Evolutionary conservation across 192 early-diverging fungal species (phyloP), one percentile per base, ranked within the genome.

Genomic region (Glomus cerebriforme): DNA sequence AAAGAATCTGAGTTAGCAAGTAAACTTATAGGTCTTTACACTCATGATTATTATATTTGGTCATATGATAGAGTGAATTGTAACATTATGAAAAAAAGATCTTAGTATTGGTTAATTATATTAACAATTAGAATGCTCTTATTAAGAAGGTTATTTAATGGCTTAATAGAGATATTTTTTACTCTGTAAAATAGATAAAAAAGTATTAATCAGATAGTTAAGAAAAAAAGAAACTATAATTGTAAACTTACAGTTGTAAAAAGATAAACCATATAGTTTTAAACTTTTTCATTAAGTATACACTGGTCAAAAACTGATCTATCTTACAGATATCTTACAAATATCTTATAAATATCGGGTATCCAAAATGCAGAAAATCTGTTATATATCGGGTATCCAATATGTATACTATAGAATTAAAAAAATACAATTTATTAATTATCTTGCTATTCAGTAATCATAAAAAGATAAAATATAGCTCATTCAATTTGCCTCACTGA

Each of bases 1-100:
- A 60, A 77, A 67, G 76, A 32, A 65, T 67, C 76, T 6, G 15
- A 3, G n/a, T 64, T 39, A 12, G 76, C 76, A 78, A 78, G 76
- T 65, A n/a, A n/a, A n/a, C n/a, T 78, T 78, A 34, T 34, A 62
- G 31, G 24, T 22, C 32, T 78, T 78, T 0, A 5, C 63, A 34
- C 76, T 78, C 10, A 64, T 32, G 12, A 62, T 78, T 19, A 62
- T 62, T 12, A 32, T 78, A 26, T 78, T 78, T 37, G 62, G 63
- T 62, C 76, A 78, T 5, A 26, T 78, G 12, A 62, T 43, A 3
- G 76, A 62, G 43, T 78, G 76, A 1, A 54, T 45, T 65, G 76
- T 7, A 1, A 62, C 29, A 78, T 78, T 26, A 10, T 78, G 76
- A 49, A 78, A 78, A 22, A 78, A 64, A 17, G 76, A 32, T 3